Evolutionary conservation across 2,329 filamentous ascomycete genomes (phyloP).

Genomic region (Stachybotrys elegans): DNA sequence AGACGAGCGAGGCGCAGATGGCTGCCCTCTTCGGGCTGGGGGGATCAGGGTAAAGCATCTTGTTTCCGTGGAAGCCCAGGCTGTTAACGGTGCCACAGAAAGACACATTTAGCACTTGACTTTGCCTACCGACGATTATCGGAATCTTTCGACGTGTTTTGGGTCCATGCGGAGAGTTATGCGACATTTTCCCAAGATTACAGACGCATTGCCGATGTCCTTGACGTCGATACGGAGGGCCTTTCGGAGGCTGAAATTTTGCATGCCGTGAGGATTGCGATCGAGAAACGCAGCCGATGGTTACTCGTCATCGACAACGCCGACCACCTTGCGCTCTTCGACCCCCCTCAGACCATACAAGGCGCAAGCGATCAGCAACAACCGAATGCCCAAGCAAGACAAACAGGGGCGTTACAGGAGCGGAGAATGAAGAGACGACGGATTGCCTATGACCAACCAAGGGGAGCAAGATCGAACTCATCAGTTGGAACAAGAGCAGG

Average conservation of each 20-base stretch:
- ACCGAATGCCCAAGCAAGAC: too few species aligned
- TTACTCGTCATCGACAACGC: conserved; percentile 28
- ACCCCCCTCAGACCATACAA: too few species aligned
- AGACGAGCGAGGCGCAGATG: background rate
- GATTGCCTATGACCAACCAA: too few species aligned
- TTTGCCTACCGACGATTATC: conserved; percentile 21
- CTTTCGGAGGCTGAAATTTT: conserved; percentile 15
- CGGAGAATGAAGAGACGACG: too few species aligned
- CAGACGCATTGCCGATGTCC: conserved; percentile 18
- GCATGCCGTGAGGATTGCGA: conserved; percentile 8
- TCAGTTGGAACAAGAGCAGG: too few species aligned
- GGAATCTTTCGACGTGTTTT: conserved; percentile 26
- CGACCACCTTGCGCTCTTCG: conserved; percentile 23
- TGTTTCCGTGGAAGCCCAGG: background rate
- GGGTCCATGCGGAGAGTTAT: conserved; percentile 28
- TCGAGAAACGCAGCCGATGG: conserved; percentile 18
- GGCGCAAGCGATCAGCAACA: too few species aligned
- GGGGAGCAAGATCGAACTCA: too few species aligned
- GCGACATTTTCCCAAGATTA: conserved; percentile 26
- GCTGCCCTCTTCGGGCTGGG: conserved; percentile 11
- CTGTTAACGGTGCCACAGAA: conserved; percentile 14
- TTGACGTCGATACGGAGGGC: conserved; percentile 13
- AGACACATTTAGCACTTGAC: conserved; percentile 32
- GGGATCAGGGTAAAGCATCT: conserved; percentile 10
- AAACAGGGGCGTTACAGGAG: too few species aligned